Evolutionary conservation across 768 basidiomycete species (phyloP), one percentile per base, ranked within the genome.

Genomic region (Omphalotus guepiniiformis): DNA sequence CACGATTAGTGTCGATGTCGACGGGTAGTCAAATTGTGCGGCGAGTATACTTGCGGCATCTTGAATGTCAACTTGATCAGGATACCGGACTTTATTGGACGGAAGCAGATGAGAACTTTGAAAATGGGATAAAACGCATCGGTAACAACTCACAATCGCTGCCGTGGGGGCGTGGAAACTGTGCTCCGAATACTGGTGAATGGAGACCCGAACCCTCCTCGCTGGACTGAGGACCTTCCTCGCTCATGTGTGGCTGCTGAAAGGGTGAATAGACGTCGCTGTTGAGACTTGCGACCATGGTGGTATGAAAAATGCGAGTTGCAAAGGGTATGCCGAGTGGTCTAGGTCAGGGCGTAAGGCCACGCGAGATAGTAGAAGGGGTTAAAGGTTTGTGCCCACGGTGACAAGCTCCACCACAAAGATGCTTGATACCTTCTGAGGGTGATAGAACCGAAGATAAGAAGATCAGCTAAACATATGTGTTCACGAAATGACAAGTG

Each of bases 161-260:
- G 52, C 70, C 66, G 68, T 72, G 69, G 47, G 67, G 63, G 53
- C 71, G 63, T 63, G 72, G 68, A 55, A 69, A 74, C 22, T 69
- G 68, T 40, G 74, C 62, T 47, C 69, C 71, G 65, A 83, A 83
- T 43, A 80, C 74, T 55, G 87, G 85, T 2, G 86, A 87, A 57
- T 85, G 83, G 19, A 88, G 66, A 51, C 82, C 85, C 43, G 85
- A 87, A 59, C 82, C 79, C 58, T 86, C 85, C 60, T 87, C 85
- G 63, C 82, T 84, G 19, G 83, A 85, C 65, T 80, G 83, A 36
- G 76, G 74, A 30, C 82, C 77, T 58, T 86, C 83, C 60, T 85
- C 85, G 49, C 72, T 64, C 51, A 73, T 67, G 63, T 76, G 72
- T 49, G 59, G 53, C 47, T 70, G 67, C 40, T 75, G 75, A 63